Base-by-base conservation (phyloP, 805 yeast species). In the Middelhovenomyces tepae region DNA sequence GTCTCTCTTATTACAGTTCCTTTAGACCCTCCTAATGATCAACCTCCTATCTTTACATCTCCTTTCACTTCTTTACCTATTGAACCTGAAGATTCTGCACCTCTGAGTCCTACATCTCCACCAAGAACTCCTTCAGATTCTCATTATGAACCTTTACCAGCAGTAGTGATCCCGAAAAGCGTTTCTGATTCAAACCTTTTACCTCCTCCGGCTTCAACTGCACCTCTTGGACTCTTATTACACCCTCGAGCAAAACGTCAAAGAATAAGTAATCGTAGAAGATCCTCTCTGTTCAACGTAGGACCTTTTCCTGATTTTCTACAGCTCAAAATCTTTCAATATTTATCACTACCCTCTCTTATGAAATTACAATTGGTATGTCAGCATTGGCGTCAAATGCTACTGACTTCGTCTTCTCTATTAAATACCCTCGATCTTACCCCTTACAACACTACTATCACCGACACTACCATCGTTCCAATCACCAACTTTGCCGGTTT, bases 401-500 rank as follows among this genome's bases (percentile, higher is more conserved):
- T 79, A 11, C 69, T 68, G 37, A 65, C 70, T 20, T 73, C 81
- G 1, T 71, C 75, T 1, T 65, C 62, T 13, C 59, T 79, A 22
- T 70, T 69, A 45, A 62, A 60, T 14, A 52, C 27, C 0, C 59
- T 81, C 31, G 83, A 79, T 46, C 57, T 81, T 39, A 65, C 69
- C 0, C 73, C 71, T 1, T 81, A 78, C 71, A 75, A 71, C 51
- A 73, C 78, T 3, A 54, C 66, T 4, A 62, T 81, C 14, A 67
- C 71, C 44, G 87, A 81, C 53, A 48, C 61, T 5, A 69, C 73
- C 1, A 56, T 80, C 33, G 63, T 66, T 8, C 60, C 68, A 27
- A 76, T 81, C 36, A 73, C 80, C 0, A 72, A 75, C 43, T 76
- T 81, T 53, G 86, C 75, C 10, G 85, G 85, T 1, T 63, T 80